Percentiles rank a stretch among this genome's conserved stretches.
Conservation (phyloP, 176 grass and related monocot genomes). For the Oryza brachyantha region DNA sequence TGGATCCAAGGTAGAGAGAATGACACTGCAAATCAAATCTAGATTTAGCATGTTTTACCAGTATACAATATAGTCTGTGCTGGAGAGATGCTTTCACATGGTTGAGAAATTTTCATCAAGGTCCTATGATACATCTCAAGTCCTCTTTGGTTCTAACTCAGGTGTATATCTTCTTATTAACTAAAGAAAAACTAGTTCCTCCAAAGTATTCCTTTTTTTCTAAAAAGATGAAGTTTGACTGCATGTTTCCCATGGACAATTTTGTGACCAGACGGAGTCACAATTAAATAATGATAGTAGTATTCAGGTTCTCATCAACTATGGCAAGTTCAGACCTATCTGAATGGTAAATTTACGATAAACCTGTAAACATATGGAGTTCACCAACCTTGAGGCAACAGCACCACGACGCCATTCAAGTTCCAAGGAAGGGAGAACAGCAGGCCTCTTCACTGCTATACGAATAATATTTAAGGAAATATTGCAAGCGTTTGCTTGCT, state of each 20-base stretch:
- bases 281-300: not conserved
- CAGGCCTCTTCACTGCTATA: slow-evolving; percentile 65
- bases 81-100: slow-evolving; percentile 6
- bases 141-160: not conserved
- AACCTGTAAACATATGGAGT: slow-evolving; percentile 22
- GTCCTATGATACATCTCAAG: not conserved
- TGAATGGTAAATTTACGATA: slow-evolving; percentile 38
- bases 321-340: not conserved
- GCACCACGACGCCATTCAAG: slow-evolving; percentile 72
- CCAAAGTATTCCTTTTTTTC: not conserved
- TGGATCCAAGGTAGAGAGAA: slow-evolving; percentile 85
- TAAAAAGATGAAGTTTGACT: not conserved
- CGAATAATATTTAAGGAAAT: slow-evolving; percentile 78
- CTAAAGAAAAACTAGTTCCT: not conserved
- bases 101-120: slow-evolving; percentile 1
- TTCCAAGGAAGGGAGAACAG: slow-evolving; percentile 84
- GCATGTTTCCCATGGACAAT: not conserved
- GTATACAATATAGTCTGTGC: not conserved
- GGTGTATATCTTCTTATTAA: not conserved
- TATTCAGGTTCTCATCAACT: slow-evolving; percentile 7
- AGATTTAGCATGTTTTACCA: slow-evolving; percentile 35
- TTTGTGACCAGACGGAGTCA: not conserved
- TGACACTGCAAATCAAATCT: slow-evolving; percentile 57
- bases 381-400: slow-evolving; percentile 71
- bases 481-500: slow-evolving; percentile 49